These are phyloP conservation scores for Leccinum olivaceopallidum DNA, from an alignment of 768 basidiomycete species.

Conservation along the genomic window DNA sequence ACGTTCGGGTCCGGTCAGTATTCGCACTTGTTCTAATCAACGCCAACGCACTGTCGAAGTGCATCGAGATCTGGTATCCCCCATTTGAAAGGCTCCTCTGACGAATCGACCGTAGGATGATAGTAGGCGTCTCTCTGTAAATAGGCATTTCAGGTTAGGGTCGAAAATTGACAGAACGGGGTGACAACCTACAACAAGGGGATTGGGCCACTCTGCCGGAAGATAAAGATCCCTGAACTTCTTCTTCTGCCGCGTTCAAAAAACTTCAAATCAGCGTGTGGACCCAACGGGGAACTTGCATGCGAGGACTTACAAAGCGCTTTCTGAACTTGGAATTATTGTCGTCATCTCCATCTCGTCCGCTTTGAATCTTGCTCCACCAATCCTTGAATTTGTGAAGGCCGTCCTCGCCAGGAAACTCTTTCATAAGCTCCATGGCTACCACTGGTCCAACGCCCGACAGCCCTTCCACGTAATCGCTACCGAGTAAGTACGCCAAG, in stretches of 20 bases:
- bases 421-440: constrained; percentile 92
- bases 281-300: constrained; percentile 6
- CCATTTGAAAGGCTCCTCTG: constrained; percentile 96
- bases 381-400: constrained; percentile 87
- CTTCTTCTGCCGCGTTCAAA: constrained; percentile 65
- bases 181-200: constrained; percentile 69
- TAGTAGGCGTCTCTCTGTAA: constrained; percentile 88
- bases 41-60: constrained; percentile 66
- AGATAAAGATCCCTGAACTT: constrained; percentile 84
- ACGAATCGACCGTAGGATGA: constrained; percentile 86
- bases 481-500: constrained; percentile 92
- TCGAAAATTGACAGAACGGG: constrained; percentile 7
- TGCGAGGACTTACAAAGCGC: constrained; percentile 66
- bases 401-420: constrained; percentile 87
- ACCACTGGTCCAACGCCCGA: constrained; percentile 93
- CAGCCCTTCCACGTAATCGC: constrained; percentile 94
- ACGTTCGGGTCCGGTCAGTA: constrained; percentile 14
- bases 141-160: constrained; percentile 3
- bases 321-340: constrained; percentile 75
- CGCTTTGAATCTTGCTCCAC: constrained; percentile 93
- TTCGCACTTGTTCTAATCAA: constrained; percentile 4
- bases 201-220: constrained; percentile 85
- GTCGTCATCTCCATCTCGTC: constrained; percentile 77
- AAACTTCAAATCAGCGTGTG: constrained; percentile 10
- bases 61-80: constrained; percentile 95